phyloP scores from a whole-genome alignment of 768 basidiomycete genomes.

The Podaxis sp. region DNA sequence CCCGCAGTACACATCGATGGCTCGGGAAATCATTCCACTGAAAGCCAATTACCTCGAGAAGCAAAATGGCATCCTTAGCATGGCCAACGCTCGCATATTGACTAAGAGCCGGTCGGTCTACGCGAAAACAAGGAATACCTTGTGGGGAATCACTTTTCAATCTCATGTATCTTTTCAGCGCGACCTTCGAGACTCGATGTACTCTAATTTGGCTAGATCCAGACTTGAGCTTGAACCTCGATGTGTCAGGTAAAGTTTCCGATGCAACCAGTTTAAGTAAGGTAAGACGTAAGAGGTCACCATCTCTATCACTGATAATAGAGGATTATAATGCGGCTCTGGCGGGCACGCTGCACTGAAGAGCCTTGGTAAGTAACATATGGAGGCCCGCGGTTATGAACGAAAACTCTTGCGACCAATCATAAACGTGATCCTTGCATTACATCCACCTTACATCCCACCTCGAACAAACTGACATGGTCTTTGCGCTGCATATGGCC shows the following conservation, averaged over 20 bases:
- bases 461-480: too few species aligned
- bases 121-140: neutral
- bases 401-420: too few species aligned
- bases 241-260: slow-evolving; percentile 49
- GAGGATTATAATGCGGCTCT: too few species aligned
- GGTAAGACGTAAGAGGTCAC: too few species aligned
- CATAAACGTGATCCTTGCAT: too few species aligned
- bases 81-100: slow-evolving; percentile 49
- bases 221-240: slow-evolving; percentile 64
- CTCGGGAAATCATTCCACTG: neutral
- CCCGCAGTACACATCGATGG: slow-evolving; percentile 31
- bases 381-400: too few species aligned
- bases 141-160: slow-evolving; percentile 29
- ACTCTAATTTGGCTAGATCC: slow-evolving; percentile 75
- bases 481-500: too few species aligned
- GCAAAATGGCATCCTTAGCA: slow-evolving; percentile 58
- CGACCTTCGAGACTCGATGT: slow-evolving; percentile 68
- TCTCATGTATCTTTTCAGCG: slow-evolving; percentile 47
- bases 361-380: too few species aligned
- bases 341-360: too few species aligned
- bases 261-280: too few species aligned
- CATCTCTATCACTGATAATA: too few species aligned
- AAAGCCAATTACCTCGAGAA: slow-evolving; percentile 46
- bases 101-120: slow-evolving; percentile 21
- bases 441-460: too few species aligned